phyloP scores from a whole-genome alignment of 805 yeast genomes.

The Henningerozyma blattae region DNA sequence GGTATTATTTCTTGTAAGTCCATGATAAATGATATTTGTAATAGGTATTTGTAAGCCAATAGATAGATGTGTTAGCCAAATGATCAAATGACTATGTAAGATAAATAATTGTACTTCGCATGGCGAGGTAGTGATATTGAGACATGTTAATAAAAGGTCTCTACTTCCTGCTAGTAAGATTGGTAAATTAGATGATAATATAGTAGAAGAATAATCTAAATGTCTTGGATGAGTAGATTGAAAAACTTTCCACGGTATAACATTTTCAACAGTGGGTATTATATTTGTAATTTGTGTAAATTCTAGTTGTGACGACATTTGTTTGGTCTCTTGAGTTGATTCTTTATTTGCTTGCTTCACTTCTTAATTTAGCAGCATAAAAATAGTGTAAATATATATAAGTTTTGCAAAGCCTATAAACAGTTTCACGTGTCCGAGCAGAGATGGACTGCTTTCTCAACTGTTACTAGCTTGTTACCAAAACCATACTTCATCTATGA shows the following conservation, averaged over 20 bases:
- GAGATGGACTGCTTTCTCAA: too few relatives aligned
- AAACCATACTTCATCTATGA: too few relatives aligned
- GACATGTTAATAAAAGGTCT: conserved; percentile 17
- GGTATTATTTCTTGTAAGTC: conserved; percentile 7
- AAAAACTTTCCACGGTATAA: conserved; percentile 19
- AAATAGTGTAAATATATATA: too few relatives aligned
- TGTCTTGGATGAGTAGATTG: conserved; percentile 21
- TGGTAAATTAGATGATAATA: conserved; percentile 7
- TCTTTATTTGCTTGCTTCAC: too few relatives aligned
- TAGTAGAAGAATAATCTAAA: too few relatives aligned
- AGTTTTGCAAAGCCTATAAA: too few relatives aligned
- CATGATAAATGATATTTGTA: conserved; percentile 22
- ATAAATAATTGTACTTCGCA: conserved; percentile 28
- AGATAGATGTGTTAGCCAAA: conserved; percentile 28
- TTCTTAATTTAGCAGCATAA: too few relatives aligned
- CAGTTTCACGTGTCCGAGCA: too few relatives aligned
- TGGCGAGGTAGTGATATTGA: conserved; percentile 8
- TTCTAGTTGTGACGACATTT: too few relatives aligned
- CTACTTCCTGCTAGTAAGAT: conserved; percentile 32
- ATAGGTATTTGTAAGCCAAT: conserved; percentile 30
- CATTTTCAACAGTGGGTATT: conserved; percentile 29
- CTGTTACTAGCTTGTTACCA: too few relatives aligned
- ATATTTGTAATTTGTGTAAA: conserved; percentile 11
- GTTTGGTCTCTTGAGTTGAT: too few relatives aligned
- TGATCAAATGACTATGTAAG: conserved; percentile 24